Evolutionary conservation across 768 basidiomycete species (phyloP), one percentile per base, ranked within the genome.

Genomic region (Leccinum variicolor): DNA sequence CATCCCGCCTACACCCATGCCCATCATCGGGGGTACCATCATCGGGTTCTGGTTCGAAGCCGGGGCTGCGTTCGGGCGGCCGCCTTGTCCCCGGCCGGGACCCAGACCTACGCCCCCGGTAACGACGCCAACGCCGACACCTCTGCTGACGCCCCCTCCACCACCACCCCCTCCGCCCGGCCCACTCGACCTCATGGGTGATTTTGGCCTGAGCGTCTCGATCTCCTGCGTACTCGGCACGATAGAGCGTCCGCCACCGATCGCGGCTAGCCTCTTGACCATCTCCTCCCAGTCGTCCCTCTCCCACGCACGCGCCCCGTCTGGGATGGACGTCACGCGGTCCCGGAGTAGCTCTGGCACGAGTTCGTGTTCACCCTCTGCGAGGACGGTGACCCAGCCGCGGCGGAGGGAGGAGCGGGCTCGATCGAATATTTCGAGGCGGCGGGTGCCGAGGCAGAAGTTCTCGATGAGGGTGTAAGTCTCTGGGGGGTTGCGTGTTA

Each of bases 391-490:
- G 11, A 97, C 87, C 97, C 97, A 99, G 6, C 96, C 96, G 11
- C 86, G 83, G 0, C 95, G 84, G 6, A 92, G 75, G 0, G 84
- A 86, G 25, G 86, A 82, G 0, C 82, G 79, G 0, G 77, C 76
- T 3, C 84, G 83, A 0, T 91, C 93, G 62, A 94, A 98, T 13
- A 99, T 75, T 69, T 98, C 94, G 14, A 99, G 84, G 3, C 97
- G 84, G 15, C 96, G 87, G 0, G 89, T 82, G 5, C 95, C 97
- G 51, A 97, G 86, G 69, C 95, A 98, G 71, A 99, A 98, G 72
- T 96, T 98, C 74, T 99, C 97, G 68, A 98, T 90, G 43, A 99
- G 82, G 5, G 89, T 87, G 75, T 98, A 95, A 79, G 94, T 90
- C 71, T 98, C 96, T 17, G 95, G 97, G 97, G 3, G 84, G n/a